Evolutionary conservation across 805 yeast species (phyloP).

Genomic region (Saccharomycopsis fodiens): DNA sequence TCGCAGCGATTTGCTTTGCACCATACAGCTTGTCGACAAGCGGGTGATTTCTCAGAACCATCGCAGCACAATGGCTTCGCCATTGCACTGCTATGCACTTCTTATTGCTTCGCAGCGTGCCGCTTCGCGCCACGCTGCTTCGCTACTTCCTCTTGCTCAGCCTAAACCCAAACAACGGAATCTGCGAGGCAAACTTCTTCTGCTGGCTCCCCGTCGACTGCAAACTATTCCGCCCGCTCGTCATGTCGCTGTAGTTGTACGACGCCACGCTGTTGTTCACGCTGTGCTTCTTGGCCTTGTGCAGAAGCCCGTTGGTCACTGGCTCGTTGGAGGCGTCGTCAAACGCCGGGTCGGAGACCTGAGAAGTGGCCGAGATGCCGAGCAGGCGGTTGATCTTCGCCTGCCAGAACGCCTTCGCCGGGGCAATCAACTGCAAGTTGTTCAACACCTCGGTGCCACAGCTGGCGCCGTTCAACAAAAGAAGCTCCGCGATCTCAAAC

Average conservation of each 20-base stretch:
- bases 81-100: no score
- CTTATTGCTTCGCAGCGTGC: no score
- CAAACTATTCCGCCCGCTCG: not conserved
- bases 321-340: not conserved
- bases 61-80: no score
- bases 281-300: constrained; percentile 9
- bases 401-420: constrained; percentile 51
- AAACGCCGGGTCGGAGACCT: not conserved
- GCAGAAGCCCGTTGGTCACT: constrained; percentile 10
- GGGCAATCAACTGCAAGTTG: constrained; percentile 33
- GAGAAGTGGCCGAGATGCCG: constrained; percentile 11
- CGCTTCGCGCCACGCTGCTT: no score
- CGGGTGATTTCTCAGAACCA: no score
- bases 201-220: not conserved
- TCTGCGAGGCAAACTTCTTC: constrained; percentile 19
- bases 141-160: no score
- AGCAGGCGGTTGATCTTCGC: constrained; percentile 29
- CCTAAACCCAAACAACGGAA: constrained; percentile 18
- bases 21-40: no score
- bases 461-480: constrained; percentile 49
- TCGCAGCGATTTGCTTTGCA: no score
- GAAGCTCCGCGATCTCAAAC: constrained; percentile 47
- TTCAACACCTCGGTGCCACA: constrained; percentile 32
- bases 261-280: constrained; percentile 5
- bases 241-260: constrained; percentile 4